Percentiles rank a stretch among this genome's conserved stretches.
Evolutionary conservation across 1,284 basidiomycete species (phyloP).

Genomic region (Marasmius fiardii): DNA sequence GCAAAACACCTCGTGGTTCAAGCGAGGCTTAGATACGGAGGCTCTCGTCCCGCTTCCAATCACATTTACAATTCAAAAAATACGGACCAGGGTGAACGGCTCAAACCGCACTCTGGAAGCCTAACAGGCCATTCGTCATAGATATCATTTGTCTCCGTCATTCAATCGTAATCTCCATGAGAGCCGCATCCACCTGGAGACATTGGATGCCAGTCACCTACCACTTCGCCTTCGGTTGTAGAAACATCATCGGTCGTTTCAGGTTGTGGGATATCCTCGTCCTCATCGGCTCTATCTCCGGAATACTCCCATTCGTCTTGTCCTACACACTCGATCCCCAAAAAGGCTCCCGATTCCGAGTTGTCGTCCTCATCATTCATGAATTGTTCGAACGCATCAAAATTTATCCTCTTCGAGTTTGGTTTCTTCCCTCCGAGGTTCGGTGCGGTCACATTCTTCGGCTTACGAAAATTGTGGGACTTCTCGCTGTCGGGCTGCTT

Average conservation of each 20-base stretch:
- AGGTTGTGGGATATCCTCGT: constrained; percentile 14
- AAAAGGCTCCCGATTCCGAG: background rate
- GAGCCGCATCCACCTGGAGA: constrained; percentile 23
- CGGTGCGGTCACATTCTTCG: constrained; percentile 1
- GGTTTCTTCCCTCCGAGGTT: constrained; percentile 11
- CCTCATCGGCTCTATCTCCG: constrained; percentile 14
- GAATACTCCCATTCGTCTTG: background rate
- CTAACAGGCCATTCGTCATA: too few relatives aligned
- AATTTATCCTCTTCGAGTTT: constrained; percentile 30
- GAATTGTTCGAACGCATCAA: constrained; percentile 33
- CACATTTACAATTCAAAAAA: background rate
- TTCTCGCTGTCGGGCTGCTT: background rate
- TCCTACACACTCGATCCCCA: background rate
- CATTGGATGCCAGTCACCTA: constrained; percentile 31
- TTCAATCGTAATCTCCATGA: background rate
- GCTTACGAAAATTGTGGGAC: background rate
- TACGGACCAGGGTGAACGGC: background rate
- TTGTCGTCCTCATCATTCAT: constrained; percentile 17
- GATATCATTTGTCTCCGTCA: too few relatives aligned
- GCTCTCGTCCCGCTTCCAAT: too few relatives aligned
- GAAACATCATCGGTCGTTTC: background rate
- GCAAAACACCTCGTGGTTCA: constrained; percentile 11
- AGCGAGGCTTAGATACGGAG: too few relatives aligned
- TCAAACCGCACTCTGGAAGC: too few relatives aligned
- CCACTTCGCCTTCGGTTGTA: constrained; percentile 20